Conservation (phyloP, 2,329 filamentous ascomycete genomes). For the Diplodia intermedia region DNA sequence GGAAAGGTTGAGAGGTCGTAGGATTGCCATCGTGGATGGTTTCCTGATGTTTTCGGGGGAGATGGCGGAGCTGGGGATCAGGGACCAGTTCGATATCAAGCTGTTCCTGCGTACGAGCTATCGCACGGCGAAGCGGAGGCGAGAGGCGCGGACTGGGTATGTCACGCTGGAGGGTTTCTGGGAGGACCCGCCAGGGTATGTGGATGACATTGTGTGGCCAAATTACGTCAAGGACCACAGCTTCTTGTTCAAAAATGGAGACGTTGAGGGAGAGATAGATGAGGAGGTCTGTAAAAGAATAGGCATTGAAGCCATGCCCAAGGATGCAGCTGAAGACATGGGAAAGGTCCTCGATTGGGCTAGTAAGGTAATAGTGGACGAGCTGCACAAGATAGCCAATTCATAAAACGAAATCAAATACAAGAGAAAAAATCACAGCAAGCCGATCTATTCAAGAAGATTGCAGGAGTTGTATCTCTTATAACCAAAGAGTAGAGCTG, state of each 20-base stretch:
- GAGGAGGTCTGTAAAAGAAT: conserved; percentile 45
- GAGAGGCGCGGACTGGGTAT: conserved; percentile 75
- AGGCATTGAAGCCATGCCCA: conserved; percentile 50
- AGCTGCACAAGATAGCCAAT: background rate
- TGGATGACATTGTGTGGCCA: conserved; percentile 94
- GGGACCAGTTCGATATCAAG: conserved; percentile 72
- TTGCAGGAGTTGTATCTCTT: background rate
- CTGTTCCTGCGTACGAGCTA: conserved; percentile 76
- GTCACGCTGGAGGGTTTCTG: conserved; percentile 87
- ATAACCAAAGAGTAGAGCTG: conserved; percentile 22
- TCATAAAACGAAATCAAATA: background rate
- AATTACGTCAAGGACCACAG: conserved; percentile 84
- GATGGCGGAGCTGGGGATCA: conserved; percentile 53
- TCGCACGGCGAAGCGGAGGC: conserved; percentile 66
- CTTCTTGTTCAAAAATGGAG: conserved; percentile 75
- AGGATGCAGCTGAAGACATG: conserved; percentile 46
- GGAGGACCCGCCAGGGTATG: conserved; percentile 92
- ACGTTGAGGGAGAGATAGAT: conserved; percentile 67
- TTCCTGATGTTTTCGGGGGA: conserved; percentile 79
- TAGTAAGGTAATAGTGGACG: conserved; percentile 10
- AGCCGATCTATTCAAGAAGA: background rate
- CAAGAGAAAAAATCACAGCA: background rate
- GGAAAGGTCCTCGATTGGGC: conserved; percentile 29
- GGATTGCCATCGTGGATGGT: conserved; percentile 81
- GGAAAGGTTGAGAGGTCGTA: conserved; percentile 41